These are phyloP conservation scores for Diphasiastrum complanatum DNA, from an alignment of 83 land plant species.

Conservation along the genomic window DNA sequence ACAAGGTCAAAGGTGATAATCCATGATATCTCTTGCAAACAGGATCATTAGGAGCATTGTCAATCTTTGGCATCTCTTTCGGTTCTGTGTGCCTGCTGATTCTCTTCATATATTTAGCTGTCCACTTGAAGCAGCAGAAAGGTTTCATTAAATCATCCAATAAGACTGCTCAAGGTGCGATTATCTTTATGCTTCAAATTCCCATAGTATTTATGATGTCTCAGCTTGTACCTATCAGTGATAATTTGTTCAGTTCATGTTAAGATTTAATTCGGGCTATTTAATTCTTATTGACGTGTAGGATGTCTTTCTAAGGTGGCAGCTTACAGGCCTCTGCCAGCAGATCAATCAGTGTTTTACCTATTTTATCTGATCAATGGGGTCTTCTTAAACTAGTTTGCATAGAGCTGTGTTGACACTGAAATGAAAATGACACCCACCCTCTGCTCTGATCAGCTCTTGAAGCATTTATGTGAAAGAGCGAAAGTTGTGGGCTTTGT, in stretches of 20 bases:
- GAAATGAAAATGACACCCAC: no score
- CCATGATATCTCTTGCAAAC: slow-evolving; percentile 15
- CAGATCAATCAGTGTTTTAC: no score
- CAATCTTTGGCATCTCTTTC: slow-evolving; percentile 70
- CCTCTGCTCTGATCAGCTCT: no score
- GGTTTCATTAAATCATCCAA: slow-evolving; percentile 25
- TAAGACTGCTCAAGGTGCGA: slow-evolving; percentile 21
- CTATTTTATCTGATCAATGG: no score
- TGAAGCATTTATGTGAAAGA: no score
- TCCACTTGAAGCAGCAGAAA: slow-evolving; percentile 31
- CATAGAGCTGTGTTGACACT: no score
- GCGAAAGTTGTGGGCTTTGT: no score
- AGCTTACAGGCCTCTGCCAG: no score
- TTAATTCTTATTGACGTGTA: no score
- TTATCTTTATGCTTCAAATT: background rate
- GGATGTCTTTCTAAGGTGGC: no score
- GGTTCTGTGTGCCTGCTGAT: slow-evolving; percentile 55
- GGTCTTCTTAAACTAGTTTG: no score
- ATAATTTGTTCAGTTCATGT: background rate
- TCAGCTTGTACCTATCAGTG: background rate
- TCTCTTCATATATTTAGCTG: slow-evolving; percentile 51
- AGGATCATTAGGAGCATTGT: slow-evolving; percentile 67
- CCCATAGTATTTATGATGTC: background rate
- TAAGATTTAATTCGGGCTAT: no score
- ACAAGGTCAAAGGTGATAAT: background rate